Evolutionary conservation across 139 green algal species (phyloP).

Genomic region (Picochlorum sp.): DNA sequence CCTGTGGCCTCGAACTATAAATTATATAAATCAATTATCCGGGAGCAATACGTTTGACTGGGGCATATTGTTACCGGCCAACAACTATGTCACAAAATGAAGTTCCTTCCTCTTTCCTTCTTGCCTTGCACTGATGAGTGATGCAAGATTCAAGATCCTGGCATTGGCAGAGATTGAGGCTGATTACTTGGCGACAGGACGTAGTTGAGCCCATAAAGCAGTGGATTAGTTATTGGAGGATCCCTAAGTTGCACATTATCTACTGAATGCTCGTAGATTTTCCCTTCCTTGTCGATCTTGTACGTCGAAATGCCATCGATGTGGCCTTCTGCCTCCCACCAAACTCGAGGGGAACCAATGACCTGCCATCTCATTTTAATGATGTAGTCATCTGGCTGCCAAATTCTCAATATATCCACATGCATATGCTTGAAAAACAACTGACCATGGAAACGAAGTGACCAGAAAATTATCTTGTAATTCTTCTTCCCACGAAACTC

Average conservation of each 20-base stretch:
- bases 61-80: no score
- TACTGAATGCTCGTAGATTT: constrained; percentile 83
- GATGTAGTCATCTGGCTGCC: constrained; percentile 69
- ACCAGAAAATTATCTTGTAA: constrained; percentile 89
- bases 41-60: no score
- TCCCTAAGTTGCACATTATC: constrained; percentile 73
- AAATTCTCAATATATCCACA: constrained; percentile 82
- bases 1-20: no score
- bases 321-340: constrained; percentile 68
- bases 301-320: constrained; percentile 91
- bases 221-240: constrained; percentile 30
- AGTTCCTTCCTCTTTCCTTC: no score
- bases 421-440: constrained; percentile 80
- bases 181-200: constrained; percentile 2
- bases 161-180: background rate
- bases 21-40: no score
- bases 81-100: no score
- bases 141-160: background rate
- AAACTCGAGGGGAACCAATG: constrained; percentile 68
- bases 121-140: no score
- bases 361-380: constrained; percentile 88
- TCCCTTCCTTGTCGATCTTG: constrained; percentile 68
- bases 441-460: constrained; percentile 71
- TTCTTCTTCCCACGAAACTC: constrained; percentile 72
- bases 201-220: constrained; percentile 21